Evolutionary conservation across 2,329 filamentous ascomycete genomes (phyloP), one percentile per base, ranked within the genome.

Genomic region (Cytospora piceicola): DNA sequence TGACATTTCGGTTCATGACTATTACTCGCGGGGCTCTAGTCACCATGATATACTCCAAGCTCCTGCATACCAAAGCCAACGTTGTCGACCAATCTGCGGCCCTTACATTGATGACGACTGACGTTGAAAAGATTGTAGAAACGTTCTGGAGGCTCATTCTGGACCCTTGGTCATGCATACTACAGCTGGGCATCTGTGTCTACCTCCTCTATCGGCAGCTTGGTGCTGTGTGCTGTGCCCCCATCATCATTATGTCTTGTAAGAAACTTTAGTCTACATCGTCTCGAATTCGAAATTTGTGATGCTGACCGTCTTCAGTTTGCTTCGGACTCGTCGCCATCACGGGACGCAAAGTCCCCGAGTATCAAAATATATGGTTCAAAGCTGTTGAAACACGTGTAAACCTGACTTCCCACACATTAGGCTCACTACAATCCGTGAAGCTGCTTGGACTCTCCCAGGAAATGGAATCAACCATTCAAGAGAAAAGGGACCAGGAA

Each of bases 31-130:
- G 52, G 2, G 52, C 20, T 30, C 52, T 54, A 17, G 14, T 54
- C 14, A 30, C 52, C 52, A 54, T 54, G 27, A 30, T 54, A 12
- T 54, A 54, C 22, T 54, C 27, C 17, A 54, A 54, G 8, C 24
- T 54, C 15, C 22, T 54, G 30, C 52, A 20, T 5, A 54, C 52
- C 30, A 17, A 30, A 32, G 27, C 27, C 24, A 54, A 30, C 32
- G 52, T 30, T 24, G 24, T 54, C 27, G 52, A 54, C 24, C 52
- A 30, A 22, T 73, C 74, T 0, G 75, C 74, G 0, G 73, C 75
- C 0, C 68, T 78, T 12, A 79, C 77, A 0, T 67, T 79, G 14
- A 79, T 79, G 77, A 79, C 74, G 61, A 73, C 72, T 7, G 77
- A 79, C 61, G 69, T 76, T 5, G 77, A 79, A 62, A 72, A 74